phyloP scores from a whole-genome alignment of 225 moss, liverwort and hornwort genomes.

The Neckera pumila region DNA sequence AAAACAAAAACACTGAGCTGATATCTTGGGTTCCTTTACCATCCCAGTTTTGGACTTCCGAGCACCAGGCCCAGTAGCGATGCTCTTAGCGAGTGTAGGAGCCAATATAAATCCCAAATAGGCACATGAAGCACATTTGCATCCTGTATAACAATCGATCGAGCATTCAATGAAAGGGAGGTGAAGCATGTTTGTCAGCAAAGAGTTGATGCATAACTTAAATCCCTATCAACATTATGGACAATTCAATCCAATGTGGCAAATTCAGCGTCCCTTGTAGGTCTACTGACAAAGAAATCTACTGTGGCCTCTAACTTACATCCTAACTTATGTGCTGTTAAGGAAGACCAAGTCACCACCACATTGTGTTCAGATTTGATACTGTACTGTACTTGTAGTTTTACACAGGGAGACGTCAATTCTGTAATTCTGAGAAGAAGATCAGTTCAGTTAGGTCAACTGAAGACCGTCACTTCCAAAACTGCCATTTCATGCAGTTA shows the following conservation, averaged over 20 bases:
- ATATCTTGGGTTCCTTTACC: too few species aligned
- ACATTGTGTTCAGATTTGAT: neutral
- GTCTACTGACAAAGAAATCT: neutral
- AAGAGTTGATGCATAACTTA: neutral
- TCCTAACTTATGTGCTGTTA: neutral
- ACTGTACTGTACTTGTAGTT: neutral
- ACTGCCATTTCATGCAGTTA: neutral
- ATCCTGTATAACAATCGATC: neutral
- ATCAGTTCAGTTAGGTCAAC: neutral
- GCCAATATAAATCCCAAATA: neutral
- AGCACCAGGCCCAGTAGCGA: too few species aligned
- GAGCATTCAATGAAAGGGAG: neutral
- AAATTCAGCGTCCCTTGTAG: neutral
- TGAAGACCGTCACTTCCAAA: neutral
- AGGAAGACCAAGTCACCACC: too few species aligned
- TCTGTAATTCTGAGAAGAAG: neutral
- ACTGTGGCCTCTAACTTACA: too few species aligned
- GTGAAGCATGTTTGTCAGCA: neutral
- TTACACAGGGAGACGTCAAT: neutral
- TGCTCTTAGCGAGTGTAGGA: too few species aligned
- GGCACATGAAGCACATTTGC: neutral
- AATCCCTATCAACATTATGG: neutral
- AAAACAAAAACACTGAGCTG: too few species aligned
- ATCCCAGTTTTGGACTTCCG: too few species aligned
- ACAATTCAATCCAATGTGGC: neutral